Evolutionary conservation across 1,139 yeast genomes (phyloP).

Genomic region (Trichomonascaceae sp.): DNA sequence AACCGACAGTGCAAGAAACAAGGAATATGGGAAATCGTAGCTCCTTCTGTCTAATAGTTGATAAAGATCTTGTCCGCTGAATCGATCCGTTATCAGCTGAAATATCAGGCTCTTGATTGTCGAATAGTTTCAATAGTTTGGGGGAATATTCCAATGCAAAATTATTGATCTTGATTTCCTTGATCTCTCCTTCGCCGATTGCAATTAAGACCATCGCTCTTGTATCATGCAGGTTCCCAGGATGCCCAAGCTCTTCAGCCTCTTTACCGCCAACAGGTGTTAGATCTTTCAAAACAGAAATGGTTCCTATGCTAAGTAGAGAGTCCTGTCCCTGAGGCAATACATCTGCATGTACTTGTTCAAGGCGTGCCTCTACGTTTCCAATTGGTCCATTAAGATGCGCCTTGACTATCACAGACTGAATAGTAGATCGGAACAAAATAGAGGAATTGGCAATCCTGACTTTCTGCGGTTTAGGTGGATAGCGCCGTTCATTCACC

Average conservation of each 20-base stretch:
- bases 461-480: not conserved
- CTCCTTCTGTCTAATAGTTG: conserved; percentile 14
- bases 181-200: conserved; percentile 15
- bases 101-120: conserved; percentile 13
- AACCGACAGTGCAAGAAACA: conserved; percentile 25
- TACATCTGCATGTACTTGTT: conserved; percentile 22
- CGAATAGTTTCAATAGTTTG: conserved; percentile 21
- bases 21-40: conserved; percentile 21
- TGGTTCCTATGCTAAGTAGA: conserved; percentile 12
- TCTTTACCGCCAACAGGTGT: conserved; percentile 17
- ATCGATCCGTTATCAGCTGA: conserved; percentile 1
- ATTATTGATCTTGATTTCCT: conserved; percentile 20
- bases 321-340: conserved; percentile 10
- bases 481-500: not conserved
- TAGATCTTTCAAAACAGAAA: conserved; percentile 21
- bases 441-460: conserved; percentile 7
- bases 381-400: conserved; percentile 17
- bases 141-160: conserved; percentile 27
- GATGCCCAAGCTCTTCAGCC: conserved; percentile 21
- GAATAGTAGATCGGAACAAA: conserved; percentile 2
- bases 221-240: conserved; percentile 20
- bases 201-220: conserved; percentile 22
- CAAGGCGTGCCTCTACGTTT: conserved; percentile 25
- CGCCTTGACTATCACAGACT: conserved; percentile 11
- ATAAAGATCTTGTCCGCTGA: conserved; percentile 10